Conservation (phyloP, 129 eudicot genomes). For the Arctium minus region DNA sequence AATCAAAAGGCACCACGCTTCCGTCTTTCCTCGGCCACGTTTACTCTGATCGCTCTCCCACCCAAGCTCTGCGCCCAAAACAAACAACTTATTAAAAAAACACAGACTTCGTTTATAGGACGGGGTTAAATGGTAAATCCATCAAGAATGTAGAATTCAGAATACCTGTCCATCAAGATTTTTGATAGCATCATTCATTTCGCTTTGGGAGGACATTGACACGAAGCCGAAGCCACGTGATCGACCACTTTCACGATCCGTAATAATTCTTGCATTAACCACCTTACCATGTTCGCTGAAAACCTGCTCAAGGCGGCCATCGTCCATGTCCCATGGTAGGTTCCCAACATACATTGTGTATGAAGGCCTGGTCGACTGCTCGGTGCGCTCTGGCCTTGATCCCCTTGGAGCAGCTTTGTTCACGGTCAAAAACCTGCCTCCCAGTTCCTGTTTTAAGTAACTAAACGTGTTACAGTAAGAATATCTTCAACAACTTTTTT, state of each 20-base stretch:
- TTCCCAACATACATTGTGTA: conserved; percentile 65
- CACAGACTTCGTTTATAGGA: not conserved
- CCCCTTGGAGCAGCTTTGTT: conserved; percentile 87
- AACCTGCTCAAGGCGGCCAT: conserved; percentile 48
- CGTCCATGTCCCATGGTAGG: conserved; percentile 73
- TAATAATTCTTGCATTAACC: conserved; percentile 49
- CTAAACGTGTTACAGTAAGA: too few species aligned
- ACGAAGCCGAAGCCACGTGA: conserved; percentile 83
- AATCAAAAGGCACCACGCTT: conserved; percentile 35
- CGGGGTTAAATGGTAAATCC: not conserved
- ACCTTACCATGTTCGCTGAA: conserved; percentile 69
- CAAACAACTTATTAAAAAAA: not conserved
- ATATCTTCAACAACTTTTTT: too few species aligned
- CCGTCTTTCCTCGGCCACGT: conserved; percentile 56
- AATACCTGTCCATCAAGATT: conserved; percentile 75
- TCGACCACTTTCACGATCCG: conserved; percentile 54
- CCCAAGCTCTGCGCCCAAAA: conserved; percentile 42
- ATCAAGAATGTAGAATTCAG: not conserved
- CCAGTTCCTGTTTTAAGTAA: conserved; percentile 39
- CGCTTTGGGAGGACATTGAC: conserved; percentile 52
- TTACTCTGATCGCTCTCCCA: conserved; percentile 63
- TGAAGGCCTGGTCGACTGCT: conserved; percentile 40
- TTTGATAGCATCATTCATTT: conserved; percentile 57
- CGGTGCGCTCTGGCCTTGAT: conserved; percentile 41
- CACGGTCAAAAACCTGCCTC: conserved; percentile 54